Conservation (phyloP, 139 green algal species). For the Ostreobium quekettii region DNA sequence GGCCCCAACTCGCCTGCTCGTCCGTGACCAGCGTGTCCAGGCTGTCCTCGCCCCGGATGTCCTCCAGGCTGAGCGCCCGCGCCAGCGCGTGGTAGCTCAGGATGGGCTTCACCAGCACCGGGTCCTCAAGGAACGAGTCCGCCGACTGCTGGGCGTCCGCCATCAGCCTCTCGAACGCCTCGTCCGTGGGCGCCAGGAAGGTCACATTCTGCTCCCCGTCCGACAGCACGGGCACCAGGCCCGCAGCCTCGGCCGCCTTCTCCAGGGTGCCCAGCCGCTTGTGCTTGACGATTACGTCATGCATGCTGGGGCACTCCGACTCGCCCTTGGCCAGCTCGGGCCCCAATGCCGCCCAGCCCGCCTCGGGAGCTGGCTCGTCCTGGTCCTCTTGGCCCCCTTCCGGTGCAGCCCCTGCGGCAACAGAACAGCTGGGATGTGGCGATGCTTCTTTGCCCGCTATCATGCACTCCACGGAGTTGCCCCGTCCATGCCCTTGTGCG, state of each 20-base stretch:
- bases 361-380: too few species aligned
- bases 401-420: too few species aligned
- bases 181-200: conserved; percentile 7
- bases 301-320: background rate
- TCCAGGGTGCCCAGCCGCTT: background rate
- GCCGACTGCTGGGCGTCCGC: too few species aligned
- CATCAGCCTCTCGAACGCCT: background rate
- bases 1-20: too few species aligned
- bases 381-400: too few species aligned
- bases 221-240: background rate
- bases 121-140: background rate
- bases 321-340: too few species aligned
- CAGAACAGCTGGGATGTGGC: too few species aligned
- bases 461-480: too few species aligned
- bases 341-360: too few species aligned
- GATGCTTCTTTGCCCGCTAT: too few species aligned
- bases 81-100: background rate
- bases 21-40: background rate
- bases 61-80: background rate
- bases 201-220: conserved; percentile 1
- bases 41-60: background rate
- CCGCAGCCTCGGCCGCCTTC: background rate
- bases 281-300: background rate
- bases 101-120: background rate
- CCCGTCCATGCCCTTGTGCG: too few species aligned